A percentile compares a stretch with the other conserved stretches of the same genome.
Evolutionary conservation across 371 early-diverging fungal species (phyloP).

Genomic region (Apophysomyces elegans): DNA sequence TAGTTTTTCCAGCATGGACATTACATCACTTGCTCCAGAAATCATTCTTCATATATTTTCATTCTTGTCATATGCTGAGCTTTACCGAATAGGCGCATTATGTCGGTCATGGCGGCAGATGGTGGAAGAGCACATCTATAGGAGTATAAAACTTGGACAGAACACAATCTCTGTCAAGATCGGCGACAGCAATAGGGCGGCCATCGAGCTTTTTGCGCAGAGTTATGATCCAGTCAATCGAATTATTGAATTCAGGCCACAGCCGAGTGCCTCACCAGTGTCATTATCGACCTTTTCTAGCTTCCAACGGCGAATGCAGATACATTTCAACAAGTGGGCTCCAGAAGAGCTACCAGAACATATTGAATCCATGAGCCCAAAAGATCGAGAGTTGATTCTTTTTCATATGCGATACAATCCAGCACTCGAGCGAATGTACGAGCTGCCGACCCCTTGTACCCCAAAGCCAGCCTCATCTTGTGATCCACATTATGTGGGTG

Average conservation of each 20-base stretch:
- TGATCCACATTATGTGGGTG: constrained; percentile 43
- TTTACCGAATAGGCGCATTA: constrained; percentile 38
- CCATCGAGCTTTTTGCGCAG: constrained; percentile 27
- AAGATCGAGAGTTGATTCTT: constrained; percentile 39
- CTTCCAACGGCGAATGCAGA: constrained; percentile 34
- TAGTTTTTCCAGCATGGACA: not conserved
- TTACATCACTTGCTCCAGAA: constrained; percentile 36
- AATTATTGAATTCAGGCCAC: constrained; percentile 47
- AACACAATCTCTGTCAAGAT: constrained; percentile 32
- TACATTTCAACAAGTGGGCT: constrained; percentile 41
- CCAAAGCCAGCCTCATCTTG: constrained; percentile 1
- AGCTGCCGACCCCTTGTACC: constrained; percentile 31
- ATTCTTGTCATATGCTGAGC: constrained; percentile 34
- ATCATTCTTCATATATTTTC: constrained; percentile 38
- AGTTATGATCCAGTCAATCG: constrained; percentile 36
- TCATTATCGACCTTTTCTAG: constrained; percentile 12
- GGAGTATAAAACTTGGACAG: constrained; percentile 25
- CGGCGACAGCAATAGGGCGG: constrained; percentile 22
- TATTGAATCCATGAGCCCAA: constrained; percentile 17
- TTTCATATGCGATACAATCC: constrained; percentile 49
- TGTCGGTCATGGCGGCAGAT: constrained; percentile 30
- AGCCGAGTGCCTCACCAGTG: not conserved
- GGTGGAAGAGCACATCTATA: constrained; percentile 39
- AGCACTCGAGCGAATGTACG: constrained; percentile 40
- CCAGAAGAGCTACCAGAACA: constrained; percentile 6